A percentile compares a stretch with the other conserved stretches of the same genome.
phyloP scores from a whole-genome alignment of 176 grass and related monocot genomes.

The Raddia guianensis region DNA sequence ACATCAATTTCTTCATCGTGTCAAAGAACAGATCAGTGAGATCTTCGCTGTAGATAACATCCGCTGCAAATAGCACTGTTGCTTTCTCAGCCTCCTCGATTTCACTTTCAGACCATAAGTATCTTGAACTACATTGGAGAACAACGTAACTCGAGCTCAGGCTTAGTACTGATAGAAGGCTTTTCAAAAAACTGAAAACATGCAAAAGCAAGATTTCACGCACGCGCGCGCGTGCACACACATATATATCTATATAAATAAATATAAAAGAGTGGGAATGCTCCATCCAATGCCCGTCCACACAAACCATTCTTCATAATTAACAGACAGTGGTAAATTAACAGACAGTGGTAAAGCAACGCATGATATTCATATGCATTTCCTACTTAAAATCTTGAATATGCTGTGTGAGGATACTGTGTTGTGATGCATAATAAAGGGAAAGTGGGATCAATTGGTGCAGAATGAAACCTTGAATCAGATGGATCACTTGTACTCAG shows the following conservation, averaged over 20 bases:
- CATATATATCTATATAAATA: no score
- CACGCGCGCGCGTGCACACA: no score
- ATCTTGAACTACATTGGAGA: slow-evolving; percentile 44
- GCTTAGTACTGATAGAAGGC: background rate
- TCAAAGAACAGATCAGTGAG: slow-evolving; percentile 78
- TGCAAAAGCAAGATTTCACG: background rate
- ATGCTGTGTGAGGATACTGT: background rate
- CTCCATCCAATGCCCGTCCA: background rate
- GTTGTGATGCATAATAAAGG: background rate
- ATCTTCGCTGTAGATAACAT: slow-evolving; percentile 86
- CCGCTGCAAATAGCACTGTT: slow-evolving; percentile 68
- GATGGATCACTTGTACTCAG: slow-evolving; percentile 45
- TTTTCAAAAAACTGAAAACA: slow-evolving; percentile 3
- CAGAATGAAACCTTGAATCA: slow-evolving; percentile 47
- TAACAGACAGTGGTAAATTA: background rate
- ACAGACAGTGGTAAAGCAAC: background rate
- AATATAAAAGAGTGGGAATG: background rate
- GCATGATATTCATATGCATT: background rate
- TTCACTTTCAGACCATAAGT: slow-evolving; percentile 58
- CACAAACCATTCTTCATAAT: slow-evolving; percentile 5
- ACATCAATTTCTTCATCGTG: slow-evolving; percentile 63
- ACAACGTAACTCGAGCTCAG: background rate
- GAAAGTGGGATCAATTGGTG: background rate
- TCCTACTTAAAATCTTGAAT: background rate
- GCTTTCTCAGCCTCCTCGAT: slow-evolving; percentile 72